Base-by-base conservation (phyloP, 352 stramenopile species). In the Phytophthora cactorum region DNA sequence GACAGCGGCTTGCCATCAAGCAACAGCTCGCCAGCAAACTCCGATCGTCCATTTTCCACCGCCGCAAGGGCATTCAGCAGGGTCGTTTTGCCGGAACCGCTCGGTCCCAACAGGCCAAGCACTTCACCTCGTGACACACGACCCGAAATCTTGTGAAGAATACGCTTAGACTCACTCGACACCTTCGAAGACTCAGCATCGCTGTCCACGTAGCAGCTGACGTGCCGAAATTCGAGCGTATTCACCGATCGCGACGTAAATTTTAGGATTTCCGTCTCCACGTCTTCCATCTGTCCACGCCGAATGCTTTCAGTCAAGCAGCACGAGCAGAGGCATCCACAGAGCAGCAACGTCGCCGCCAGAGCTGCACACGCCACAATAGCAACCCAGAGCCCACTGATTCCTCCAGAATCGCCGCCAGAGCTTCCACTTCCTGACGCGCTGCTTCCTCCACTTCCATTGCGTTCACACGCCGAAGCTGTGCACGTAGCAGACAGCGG, bases 81-180 rank as follows among this genome's bases (percentile, higher is more conserved):
- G 55, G 84, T 96, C 39, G 89, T 96, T 62, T 96, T 96, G 27
- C 89, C 89, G 1, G 86, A 92, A 11, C 89, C 89, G 46, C 82
- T 92, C 0, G 89, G 89, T 3, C 89, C 89, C 31, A 96, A 54
- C 22, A 96, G 64, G 0, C 83, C 86, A 5, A 95, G 63, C 28
- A 95, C 82, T 51, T 89, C 70, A 41, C 86, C 86, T 9, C 81
- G 80, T 22, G 74, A 67, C 0, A 84, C 81, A 17, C 60, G 72
- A 0, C 84, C 86, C 0, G 78, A 90, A 29, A 95, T 71, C 17
- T 85, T 76, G 59, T 89, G 72, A 15, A 95, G 56, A 51, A 95
- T 90, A 2, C 66, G 68, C 59, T 82, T 84, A 1, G 59, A 47
- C 17, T 71, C 43, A 25, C 28, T 22, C 4, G 50, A 43, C 6